Evolutionary conservation across 306 rosid species (phyloP).

Genomic region (Ziziphus jujuba): DNA sequence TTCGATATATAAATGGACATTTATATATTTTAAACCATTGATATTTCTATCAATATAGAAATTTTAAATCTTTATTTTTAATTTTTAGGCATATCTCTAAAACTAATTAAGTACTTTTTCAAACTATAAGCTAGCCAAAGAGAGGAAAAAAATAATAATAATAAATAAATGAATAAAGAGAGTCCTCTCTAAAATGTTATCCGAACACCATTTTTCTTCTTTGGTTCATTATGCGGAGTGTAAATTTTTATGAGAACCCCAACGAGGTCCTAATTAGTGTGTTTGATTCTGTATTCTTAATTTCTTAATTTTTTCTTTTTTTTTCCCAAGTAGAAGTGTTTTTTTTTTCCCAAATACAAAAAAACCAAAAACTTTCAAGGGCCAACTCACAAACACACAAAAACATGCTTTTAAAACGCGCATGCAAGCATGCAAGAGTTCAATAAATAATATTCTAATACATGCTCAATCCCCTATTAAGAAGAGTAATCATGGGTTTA

Average conservation of each 20-base stretch:
- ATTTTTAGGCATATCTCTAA: too few relatives aligned
- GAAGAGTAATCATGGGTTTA: slow-evolving; percentile 58
- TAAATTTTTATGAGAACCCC: slow-evolving; percentile 9
- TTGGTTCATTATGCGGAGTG: neutral
- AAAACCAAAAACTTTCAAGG: neutral
- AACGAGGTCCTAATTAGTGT: slow-evolving; percentile 10
- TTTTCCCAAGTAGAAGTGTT: neutral
- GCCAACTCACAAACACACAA: slow-evolving; percentile 55
- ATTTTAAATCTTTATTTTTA: too few relatives aligned
- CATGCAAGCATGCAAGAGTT: slow-evolving; percentile 70
- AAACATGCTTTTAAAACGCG: slow-evolving; percentile 68
- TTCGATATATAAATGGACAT: too few relatives aligned
- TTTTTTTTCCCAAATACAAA: too few relatives aligned
- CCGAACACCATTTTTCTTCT: too few relatives aligned
- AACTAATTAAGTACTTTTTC: too few relatives aligned
- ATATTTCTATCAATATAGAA: too few relatives aligned
- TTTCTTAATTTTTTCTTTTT: neutral
- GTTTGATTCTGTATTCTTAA: neutral
- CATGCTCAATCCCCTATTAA: slow-evolving; percentile 43
- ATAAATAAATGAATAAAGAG: too few relatives aligned
- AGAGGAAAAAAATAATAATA: too few relatives aligned
- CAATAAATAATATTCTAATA: slow-evolving; percentile 29
- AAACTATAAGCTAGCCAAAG: too few relatives aligned
- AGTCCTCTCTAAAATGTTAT: too few relatives aligned
- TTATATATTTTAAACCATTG: too few relatives aligned